Percentiles rank a stretch among this genome's conserved stretches.
Conservation (phyloP, 2,329 filamentous ascomycete genomes). For the Golovinomyces cichoracearum region DNA sequence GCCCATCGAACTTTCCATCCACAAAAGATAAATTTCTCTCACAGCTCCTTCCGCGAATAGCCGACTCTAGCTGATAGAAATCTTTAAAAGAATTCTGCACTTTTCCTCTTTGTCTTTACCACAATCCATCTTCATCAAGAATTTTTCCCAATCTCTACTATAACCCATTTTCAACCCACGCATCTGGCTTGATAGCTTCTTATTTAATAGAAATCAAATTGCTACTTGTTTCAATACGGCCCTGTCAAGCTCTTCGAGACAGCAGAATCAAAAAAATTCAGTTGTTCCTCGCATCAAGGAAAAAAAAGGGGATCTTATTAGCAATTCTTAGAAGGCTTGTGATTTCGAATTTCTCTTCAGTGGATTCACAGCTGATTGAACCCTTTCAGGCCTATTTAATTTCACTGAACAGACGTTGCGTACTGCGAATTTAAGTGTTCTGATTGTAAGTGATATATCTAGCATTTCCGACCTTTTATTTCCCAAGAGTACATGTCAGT, state of each 20-base stretch:
- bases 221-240: constrained; percentile 11
- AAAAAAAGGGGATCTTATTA: neutral
- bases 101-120: neutral
- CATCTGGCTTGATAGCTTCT: constrained; percentile 17
- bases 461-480: neutral
- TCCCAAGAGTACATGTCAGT: neutral
- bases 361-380: constrained; percentile 4
- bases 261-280: constrained; percentile 3
- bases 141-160: constrained; percentile 12
- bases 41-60: neutral
- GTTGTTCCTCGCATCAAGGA: constrained; percentile 1
- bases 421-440: constrained; percentile 6
- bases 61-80: neutral
- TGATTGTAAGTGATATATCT: constrained; percentile 8
- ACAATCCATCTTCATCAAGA: constrained; percentile 5
- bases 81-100: neutral
- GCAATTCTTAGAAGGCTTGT: constrained; percentile 7
- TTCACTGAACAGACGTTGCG: constrained; percentile 4
- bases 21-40: neutral
- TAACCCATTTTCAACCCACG: constrained; percentile 7
- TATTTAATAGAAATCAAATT: constrained; percentile 16
- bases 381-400: constrained; percentile 6
- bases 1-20: neutral
- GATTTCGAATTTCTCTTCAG: neutral
- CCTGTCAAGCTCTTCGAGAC: constrained; percentile 4